These are phyloP conservation scores for Citrus sp. DNA, from an alignment of 345 rosid genomes.

Conservation along the genomic window DNA sequence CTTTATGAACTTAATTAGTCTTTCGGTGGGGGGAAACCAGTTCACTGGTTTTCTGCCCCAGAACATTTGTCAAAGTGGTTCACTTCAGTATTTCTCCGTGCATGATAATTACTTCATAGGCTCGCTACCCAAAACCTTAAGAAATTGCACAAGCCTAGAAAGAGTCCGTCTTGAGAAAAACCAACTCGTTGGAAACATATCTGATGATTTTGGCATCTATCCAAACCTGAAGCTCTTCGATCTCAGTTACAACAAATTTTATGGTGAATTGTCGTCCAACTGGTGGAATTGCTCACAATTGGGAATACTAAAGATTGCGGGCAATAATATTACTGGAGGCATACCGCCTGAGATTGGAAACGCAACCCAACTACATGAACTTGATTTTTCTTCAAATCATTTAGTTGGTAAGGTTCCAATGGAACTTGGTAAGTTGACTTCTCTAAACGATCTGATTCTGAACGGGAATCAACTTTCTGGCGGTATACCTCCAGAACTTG, in stretches of 20 bases:
- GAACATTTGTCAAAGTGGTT: conserved; percentile 9
- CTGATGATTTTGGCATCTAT: neutral
- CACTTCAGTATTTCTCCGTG: neutral
- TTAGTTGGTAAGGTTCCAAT: conserved; percentile 1
- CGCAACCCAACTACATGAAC: neutral
- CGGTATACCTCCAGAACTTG: conserved; percentile 15
- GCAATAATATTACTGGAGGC: neutral
- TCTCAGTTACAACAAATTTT: neutral
- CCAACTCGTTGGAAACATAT: conserved; percentile 6
- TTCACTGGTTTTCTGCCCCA: conserved; percentile 20
- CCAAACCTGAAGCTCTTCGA: neutral
- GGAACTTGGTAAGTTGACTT: neutral
- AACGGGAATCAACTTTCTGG: conserved; percentile 25
- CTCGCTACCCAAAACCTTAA: conserved; percentile 27
- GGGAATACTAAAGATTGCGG: neutral
- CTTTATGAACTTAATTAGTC: neutral
- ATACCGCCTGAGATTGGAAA: conserved; percentile 7
- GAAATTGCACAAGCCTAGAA: conserved; percentile 21
- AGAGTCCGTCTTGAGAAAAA: conserved; percentile 19
- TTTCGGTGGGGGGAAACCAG: conserved; percentile 7
- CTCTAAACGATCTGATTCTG: neutral
- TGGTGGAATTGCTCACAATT: neutral
- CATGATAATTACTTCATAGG: conserved; percentile 20
- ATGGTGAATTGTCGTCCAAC: neutral
- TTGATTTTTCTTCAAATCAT: neutral